Percentiles rank a stretch among this genome's conserved stretches.
phyloP scores from a whole-genome alignment of 2,329 filamentous ascomycete genomes.

The Ophiostoma quercus region DNA sequence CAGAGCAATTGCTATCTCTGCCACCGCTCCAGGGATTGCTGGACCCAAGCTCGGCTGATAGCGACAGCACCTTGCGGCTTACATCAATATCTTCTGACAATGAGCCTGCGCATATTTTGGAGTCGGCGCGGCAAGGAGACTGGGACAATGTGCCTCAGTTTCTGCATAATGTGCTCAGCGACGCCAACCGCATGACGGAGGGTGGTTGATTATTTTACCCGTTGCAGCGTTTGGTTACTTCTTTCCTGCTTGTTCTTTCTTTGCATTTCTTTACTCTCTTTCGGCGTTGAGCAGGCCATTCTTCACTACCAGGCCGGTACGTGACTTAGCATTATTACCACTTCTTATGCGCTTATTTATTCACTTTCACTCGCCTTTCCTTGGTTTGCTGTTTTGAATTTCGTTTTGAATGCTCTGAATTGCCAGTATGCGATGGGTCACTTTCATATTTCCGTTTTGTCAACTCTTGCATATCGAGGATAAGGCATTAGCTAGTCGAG shows the following conservation, averaged over 20 bases:
- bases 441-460: neutral
- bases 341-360: neutral
- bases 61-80: neutral
- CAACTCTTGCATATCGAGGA: neutral
- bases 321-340: neutral
- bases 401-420: neutral
- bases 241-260: neutral
- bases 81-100: constrained; percentile 14
- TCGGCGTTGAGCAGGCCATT: neutral
- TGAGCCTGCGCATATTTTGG: constrained; percentile 49
- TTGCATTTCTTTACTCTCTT: neutral
- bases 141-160: constrained; percentile 56
- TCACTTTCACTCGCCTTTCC: neutral
- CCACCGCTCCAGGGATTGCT: neutral
- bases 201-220: constrained; percentile 27
- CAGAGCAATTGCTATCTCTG: neutral
- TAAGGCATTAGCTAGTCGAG: neutral
- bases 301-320: neutral
- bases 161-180: constrained; percentile 47
- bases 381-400: constrained; percentile 2
- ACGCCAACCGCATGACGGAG: constrained; percentile 39
- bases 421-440: neutral
- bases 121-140: constrained; percentile 50
- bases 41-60: neutral
- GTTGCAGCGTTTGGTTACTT: neutral